phyloP scores from a whole-genome alignment of 2,329 filamentous ascomycete genomes.

The Colletotrichum scovillei region DNA sequence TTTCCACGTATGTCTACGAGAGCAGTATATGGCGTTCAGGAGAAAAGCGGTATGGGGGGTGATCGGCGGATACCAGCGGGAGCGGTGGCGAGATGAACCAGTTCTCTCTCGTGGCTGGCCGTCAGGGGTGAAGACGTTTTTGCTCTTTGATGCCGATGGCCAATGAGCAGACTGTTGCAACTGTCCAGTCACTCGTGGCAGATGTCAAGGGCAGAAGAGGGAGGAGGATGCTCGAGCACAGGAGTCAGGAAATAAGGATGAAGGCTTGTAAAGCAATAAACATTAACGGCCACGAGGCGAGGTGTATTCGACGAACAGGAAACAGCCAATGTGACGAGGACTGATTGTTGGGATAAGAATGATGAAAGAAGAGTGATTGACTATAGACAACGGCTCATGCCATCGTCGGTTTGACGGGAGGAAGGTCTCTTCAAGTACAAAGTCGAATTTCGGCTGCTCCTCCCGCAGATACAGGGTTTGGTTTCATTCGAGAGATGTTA shows the following conservation, averaged over 20 bases:
- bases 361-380: neutral
- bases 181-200: neutral
- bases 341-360: neutral
- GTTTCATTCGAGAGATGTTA: neutral
- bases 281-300: slow-evolving; percentile 3
- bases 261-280: slow-evolving; percentile 6
- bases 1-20: slow-evolving; percentile 22
- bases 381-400: slow-evolving; percentile 5
- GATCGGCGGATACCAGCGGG: slow-evolving; percentile 29
- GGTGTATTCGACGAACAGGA: neutral
- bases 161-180: neutral
- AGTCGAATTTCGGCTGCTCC: neutral
- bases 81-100: slow-evolving; percentile 31
- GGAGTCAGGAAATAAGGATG: neutral
- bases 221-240: slow-evolving; percentile 20
- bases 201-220: neutral
- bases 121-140: neutral
- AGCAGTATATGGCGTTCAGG: neutral
- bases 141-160: neutral
- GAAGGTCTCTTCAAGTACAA: slow-evolving; percentile 22
- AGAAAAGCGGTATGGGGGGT: slow-evolving; percentile 30
- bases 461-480: neutral
- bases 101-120: slow-evolving; percentile 7
- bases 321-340: neutral
- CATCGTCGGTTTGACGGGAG: slow-evolving; percentile 14